Base-by-base conservation (phyloP, 805 yeast species). In the Wickerhamomyces chambardii region DNA sequence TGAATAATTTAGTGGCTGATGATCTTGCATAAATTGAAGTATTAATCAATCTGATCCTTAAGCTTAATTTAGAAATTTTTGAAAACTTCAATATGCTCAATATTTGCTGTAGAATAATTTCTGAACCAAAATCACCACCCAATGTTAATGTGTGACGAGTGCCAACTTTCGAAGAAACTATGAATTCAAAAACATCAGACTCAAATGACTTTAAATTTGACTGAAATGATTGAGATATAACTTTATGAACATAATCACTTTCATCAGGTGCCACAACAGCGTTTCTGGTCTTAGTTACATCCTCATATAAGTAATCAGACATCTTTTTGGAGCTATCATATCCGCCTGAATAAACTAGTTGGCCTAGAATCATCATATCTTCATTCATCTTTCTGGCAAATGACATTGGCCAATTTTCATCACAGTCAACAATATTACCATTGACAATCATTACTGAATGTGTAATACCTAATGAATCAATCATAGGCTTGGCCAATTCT, bases 361-460 rank as follows among this genome's bases (percentile, higher is more conserved):
- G 40, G 8, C 41, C 17, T 12, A 55, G 30, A 17, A 43, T 32
- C 5, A 48, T 50, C 12, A 60, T 64, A 57, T 89, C 97, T 17
- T 59, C 63, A 17, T 61, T 57, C 15, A 78, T 44, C 43, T 78
- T 83, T 27, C 56, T 64, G 4, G 74, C 66, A 47, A 80, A 54
- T 2, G 68, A 51, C 30, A 60, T 59, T 41, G 76, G 75, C 82
- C 85, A 81, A 33, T 66, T 61, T 1, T 66, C 57, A 27, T 58
- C 62, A 44, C 79, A 64, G 4, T 66, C 68, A 39, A 64, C 58
- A 15, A 83, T 67, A 6, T 78, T 77, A 30, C 97, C 97, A 54
- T 90, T 83, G 21, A 75, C 73, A 33, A 86, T 66, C 4, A 85
- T 59, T 0, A 70, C 54, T 0, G 90, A 78, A 1, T 53, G 50